Evolutionary conservation across 768 basidiomycete genomes (phyloP).

Genomic region (Termitomyces sp.): DNA sequence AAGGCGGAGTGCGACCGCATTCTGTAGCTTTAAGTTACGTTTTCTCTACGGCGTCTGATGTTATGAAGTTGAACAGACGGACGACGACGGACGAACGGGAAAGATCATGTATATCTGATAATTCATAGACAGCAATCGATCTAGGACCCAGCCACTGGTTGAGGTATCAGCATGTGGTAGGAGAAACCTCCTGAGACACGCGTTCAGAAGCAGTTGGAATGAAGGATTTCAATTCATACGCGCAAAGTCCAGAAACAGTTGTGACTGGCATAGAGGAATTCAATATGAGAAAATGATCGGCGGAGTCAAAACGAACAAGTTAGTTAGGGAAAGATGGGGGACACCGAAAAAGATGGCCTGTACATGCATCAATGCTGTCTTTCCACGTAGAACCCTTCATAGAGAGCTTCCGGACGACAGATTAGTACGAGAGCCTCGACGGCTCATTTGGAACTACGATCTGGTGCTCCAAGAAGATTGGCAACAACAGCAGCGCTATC

Average conservation of each 20-base stretch:
- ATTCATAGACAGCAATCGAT: not conserved
- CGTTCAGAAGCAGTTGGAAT: not conserved
- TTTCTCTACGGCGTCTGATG: not conserved
- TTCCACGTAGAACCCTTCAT: not conserved
- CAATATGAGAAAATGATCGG: too few relatives aligned
- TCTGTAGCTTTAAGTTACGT: not conserved
- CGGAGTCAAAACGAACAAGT: not conserved
- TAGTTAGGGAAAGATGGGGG: not conserved
- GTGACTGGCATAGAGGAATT: not conserved
- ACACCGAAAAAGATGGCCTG: too few relatives aligned
- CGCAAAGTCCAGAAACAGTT: too few relatives aligned
- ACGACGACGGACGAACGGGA: too few relatives aligned
- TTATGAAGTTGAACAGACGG: not conserved
- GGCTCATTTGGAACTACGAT: slow-evolving; percentile 13
- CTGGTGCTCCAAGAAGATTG: slow-evolving; percentile 11
- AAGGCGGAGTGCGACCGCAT: too few relatives aligned
- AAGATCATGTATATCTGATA: not conserved
- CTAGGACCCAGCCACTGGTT: not conserved
- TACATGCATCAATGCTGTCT: not conserved
- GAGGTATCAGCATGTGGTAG: not conserved
- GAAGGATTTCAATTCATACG: not conserved
- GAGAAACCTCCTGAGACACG: not conserved
- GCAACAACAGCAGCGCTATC: slow-evolving; percentile 53
- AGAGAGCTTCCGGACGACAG: too few relatives aligned
- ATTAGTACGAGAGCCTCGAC: not conserved